Evolutionary conservation across 345 rosid species (phyloP), one percentile per base, ranked within the genome.

Genomic region (Linum lewisii): DNA sequence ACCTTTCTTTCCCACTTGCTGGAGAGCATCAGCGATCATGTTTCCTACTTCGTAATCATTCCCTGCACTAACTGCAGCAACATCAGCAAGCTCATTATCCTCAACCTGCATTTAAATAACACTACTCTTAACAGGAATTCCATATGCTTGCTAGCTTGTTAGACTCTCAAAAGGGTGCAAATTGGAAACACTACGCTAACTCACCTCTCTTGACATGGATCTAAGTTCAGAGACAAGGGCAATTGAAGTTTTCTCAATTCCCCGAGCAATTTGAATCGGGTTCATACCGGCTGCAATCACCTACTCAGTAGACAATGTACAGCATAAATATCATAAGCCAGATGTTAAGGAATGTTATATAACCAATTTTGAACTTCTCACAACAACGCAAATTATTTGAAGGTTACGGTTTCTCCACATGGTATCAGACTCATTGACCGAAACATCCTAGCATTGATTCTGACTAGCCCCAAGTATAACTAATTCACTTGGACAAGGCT

Each of bases 51-150:
- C 51, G 36, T 80, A 80, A 69, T 92, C 98, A 63, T 86, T 86
- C 42, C 95, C 96, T 0, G 93, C 95, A 61, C 96, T 84, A 67
- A 88, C 87, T 29, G 98, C 85, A 53, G 93, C 98, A 70, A 88
- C 96, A 77, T 83, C 79, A 64, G 73, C 81, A n/a, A 92, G 82
- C 72, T 92, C 96, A 61, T 77, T 64, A 74, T 84, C 90, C 75
- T 82, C 76, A 67, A 91, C 85, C 98, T 91, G 78, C 73, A 79
- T 20, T 7, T 58, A 38, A 38, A 9, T 9, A 38, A 38, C 15
- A 38, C 16, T 38, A 38, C 15, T 38, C 45, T 38, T 38, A 38
- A 6, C 32, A 2, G 45, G 16, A 10, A 9, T 38, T 38, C 16
- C 9, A 38, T 15, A 38, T 38, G 45, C 45, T 2, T 38, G 2